Evolutionary conservation across 2,329 filamentous ascomycete species (phyloP), one percentile per base, ranked within the genome.

Genomic region (Exophiala aquamarina): DNA sequence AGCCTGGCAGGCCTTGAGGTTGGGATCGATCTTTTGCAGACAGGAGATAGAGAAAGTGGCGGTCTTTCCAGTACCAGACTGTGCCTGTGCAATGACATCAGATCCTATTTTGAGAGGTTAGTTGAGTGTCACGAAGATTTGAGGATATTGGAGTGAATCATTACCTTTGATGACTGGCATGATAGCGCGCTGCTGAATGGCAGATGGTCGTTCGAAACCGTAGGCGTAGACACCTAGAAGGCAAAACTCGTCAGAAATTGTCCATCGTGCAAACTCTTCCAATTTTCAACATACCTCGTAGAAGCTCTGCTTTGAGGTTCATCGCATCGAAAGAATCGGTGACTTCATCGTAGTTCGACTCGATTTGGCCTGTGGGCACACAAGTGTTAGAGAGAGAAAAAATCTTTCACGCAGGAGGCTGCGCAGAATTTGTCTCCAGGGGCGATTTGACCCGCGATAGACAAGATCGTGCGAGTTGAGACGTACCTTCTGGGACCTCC

Each of bases 281-380:
- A 40, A 44, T 44, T 61, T 59, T 62, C 64, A 54, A 78, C 79
- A 75, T 79, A 84, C 83, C 93, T 77, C 93, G 90, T 70, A 98
- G 89, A 69, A 98, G 87, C 81, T 98, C 93, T 59, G 89, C 70
- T 84, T 94, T 95, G 68, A 98, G 83, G 77, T 84, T 86, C 93
- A 98, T 98, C 66, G 91, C 82, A 77, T 98, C 93, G 78, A 98
- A 98, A 55, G 90, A 95, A 78, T 98, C 94, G 75, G 93, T 92
- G 68, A 92, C 91, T 83, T 97, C 91, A 83, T 98, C 93, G 80
- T 97, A 98, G 89, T 98, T 98, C 71, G 91, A 95, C 83, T 98
- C 94, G 82, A 98, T 98, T 80, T 95, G 90, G 76, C 86, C 92
- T 95, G 72, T 44, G 31, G 32, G 34, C 29, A 70, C 14, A 38